Evolutionary conservation across 805 yeast genomes (phyloP).

Genomic region (Saturnispora sekii): DNA sequence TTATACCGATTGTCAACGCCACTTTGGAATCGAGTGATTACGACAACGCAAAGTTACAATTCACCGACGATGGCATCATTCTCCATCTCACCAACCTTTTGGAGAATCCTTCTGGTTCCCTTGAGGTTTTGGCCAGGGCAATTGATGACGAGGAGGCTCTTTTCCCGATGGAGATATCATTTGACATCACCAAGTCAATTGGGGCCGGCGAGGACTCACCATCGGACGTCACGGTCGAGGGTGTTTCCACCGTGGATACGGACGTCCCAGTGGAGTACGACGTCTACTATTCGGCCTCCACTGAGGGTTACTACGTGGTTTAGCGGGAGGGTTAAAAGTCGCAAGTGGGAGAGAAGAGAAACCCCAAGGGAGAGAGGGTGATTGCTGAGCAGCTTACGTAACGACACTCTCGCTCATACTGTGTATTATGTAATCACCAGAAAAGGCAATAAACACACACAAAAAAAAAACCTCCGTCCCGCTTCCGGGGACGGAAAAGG

Average conservation of each 20-base stretch:
- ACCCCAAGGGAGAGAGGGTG: not conserved
- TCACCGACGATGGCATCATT: slow-evolving; percentile 59
- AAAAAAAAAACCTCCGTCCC: not conserved
- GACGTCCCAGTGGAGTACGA: slow-evolving; percentile 57
- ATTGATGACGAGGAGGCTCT: slow-evolving; percentile 64
- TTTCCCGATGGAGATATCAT: slow-evolving; percentile 78
- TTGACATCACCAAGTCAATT: slow-evolving; percentile 32
- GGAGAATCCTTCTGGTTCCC: slow-evolving; percentile 51
- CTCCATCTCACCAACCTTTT: slow-evolving; percentile 50
- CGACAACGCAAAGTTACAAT: slow-evolving; percentile 46
- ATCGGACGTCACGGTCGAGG: slow-evolving; percentile 58
- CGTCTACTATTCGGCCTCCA: slow-evolving; percentile 43
- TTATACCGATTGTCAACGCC: slow-evolving; percentile 59
- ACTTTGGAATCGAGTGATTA: slow-evolving; percentile 42
- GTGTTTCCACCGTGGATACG: slow-evolving; percentile 42
- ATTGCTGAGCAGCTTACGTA: not conserved
- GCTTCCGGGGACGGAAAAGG: slow-evolving; percentile 2
- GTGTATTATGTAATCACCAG: not conserved
- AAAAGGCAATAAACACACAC: not conserved
- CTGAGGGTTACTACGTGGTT: slow-evolving; percentile 51
- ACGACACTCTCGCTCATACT: not conserved
- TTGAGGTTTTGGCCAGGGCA: slow-evolving; percentile 70
- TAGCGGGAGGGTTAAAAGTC: slow-evolving; percentile 14
- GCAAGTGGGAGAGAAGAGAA: not conserved
- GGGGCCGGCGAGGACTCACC: slow-evolving; percentile 24